Percentiles rank a stretch among this genome's conserved stretches.
phyloP scores from a whole-genome alignment of 306 rosid species.

The Mimosa pudica region DNA sequence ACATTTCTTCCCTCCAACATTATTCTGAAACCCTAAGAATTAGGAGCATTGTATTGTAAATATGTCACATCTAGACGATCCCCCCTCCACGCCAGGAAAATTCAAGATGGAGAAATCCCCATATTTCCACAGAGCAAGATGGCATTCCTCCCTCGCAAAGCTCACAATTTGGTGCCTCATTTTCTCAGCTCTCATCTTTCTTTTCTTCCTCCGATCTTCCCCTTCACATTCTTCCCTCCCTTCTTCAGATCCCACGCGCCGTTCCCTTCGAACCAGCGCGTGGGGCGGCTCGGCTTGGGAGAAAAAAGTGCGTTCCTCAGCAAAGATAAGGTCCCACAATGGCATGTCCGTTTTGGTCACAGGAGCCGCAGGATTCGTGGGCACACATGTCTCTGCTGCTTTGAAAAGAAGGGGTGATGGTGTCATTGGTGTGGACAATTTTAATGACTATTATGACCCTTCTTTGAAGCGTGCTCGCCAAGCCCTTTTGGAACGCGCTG shows the following conservation, averaged over 20 bases:
- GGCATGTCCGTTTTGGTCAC: slow-evolving; percentile 83
- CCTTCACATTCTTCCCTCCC: slow-evolving; percentile 43
- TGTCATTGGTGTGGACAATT: slow-evolving; percentile 76
- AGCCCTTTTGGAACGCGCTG: slow-evolving; percentile 71
- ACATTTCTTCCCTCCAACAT: slow-evolving; percentile 34
- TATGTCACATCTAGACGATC: slow-evolving; percentile 76
- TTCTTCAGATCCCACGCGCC: slow-evolving; percentile 74
- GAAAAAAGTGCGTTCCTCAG: slow-evolving; percentile 71
- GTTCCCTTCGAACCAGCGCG: slow-evolving; percentile 65
- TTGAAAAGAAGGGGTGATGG: slow-evolving; percentile 93
- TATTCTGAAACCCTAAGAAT: slow-evolving; percentile 35
- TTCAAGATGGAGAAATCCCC: slow-evolving; percentile 89
- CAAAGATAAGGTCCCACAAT: slow-evolving; percentile 64
- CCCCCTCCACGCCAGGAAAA: slow-evolving; percentile 92
- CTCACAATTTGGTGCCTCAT: slow-evolving; percentile 76
- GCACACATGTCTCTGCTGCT: slow-evolving; percentile 88
- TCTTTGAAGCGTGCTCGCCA: slow-evolving; percentile 83
- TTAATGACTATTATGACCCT: slow-evolving; percentile 89
- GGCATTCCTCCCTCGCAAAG: slow-evolving; percentile 81
- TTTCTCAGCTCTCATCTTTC: slow-evolving; percentile 73
- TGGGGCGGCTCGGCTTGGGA: slow-evolving; percentile 98
- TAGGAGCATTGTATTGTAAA: slow-evolving; percentile 23
- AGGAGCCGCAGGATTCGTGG: slow-evolving; percentile 92
- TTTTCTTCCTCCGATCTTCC: slow-evolving; percentile 80
- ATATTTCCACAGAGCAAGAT: slow-evolving; percentile 66